Evolutionary conservation across 2,329 filamentous ascomycete species (phyloP).

Genomic region (Paecilomyces dactylethromorphus): DNA sequence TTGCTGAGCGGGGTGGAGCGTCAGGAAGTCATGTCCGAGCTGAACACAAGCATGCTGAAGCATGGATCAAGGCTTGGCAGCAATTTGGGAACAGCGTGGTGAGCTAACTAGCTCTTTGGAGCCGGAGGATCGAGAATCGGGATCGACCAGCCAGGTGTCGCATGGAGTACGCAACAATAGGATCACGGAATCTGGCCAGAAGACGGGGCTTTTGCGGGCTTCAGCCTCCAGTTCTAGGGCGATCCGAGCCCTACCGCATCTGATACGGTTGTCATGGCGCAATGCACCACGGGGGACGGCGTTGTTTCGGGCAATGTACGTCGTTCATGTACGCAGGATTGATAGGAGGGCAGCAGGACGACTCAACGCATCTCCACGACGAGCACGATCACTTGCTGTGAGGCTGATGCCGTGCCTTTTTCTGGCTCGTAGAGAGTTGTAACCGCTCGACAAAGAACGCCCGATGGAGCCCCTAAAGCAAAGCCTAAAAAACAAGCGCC

Average conservation of each 20-base stretch:
- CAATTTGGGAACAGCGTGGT: background rate
- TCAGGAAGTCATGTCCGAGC: conserved; percentile 2
- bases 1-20: background rate
- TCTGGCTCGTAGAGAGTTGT: background rate
- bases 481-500: background rate
- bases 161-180: background rate
- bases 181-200: background rate
- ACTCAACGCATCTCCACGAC: background rate
- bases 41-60: background rate
- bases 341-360: background rate
- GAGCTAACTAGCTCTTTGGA: background rate
- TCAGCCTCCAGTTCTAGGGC: background rate
- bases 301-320: background rate
- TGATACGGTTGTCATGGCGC: background rate
- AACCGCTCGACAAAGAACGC: background rate
- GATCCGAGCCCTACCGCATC: background rate
- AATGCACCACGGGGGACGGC: background rate
- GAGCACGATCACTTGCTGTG: background rate
- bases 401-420: background rate
- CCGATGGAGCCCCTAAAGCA: background rate
- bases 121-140: background rate
- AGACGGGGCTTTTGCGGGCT: background rate
- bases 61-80: background rate
- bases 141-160: background rate
- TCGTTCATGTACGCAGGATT: background rate